Conservation (phyloP, 768 basidiomycete species). For the Pleurotus tuber-regium region DNA sequence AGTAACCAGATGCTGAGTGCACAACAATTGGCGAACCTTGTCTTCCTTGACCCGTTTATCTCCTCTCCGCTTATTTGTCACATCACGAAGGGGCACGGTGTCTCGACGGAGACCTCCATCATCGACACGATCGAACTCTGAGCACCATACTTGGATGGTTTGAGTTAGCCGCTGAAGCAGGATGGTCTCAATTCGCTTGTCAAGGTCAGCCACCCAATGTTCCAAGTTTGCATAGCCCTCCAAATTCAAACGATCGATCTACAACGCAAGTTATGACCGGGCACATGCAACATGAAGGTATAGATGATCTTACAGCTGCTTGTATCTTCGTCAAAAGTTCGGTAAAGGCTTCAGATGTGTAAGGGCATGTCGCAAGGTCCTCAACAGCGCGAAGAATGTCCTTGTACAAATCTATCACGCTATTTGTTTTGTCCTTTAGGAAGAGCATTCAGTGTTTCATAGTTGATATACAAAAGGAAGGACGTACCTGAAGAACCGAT, state of each 20-base stretch:
- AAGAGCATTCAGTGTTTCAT: slow-evolving; percentile 6
- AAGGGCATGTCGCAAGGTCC: slow-evolving; percentile 84
- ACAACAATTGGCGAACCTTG: slow-evolving; percentile 46
- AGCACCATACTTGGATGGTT: slow-evolving; percentile 85
- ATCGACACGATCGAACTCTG: slow-evolving; percentile 77
- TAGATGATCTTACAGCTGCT: slow-evolving; percentile 59
- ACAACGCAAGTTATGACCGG: neutral
- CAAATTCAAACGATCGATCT: slow-evolving; percentile 93
- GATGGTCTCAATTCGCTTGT: slow-evolving; percentile 79
- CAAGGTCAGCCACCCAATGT: slow-evolving; percentile 83
- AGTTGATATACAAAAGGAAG: neutral
- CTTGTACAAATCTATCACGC: slow-evolving; percentile 85
- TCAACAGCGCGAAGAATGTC: slow-evolving; percentile 85
- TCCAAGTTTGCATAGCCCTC: slow-evolving; percentile 96
- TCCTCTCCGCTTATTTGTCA: slow-evolving; percentile 61
- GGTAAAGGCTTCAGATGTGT: slow-evolving; percentile 79
- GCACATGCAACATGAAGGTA: neutral
- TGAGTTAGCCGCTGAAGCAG: slow-evolving; percentile 71
- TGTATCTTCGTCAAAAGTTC: slow-evolving; percentile 79
- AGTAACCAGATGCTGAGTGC: neutral
- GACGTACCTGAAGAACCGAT: slow-evolving; percentile 77
- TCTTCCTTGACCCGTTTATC: slow-evolving; percentile 78
- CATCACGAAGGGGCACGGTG: slow-evolving; percentile 46
- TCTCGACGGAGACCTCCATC: slow-evolving; percentile 64
- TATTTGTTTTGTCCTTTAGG: slow-evolving; percentile 87